phyloP scores from a whole-genome alignment of 2,329 filamentous ascomycete genomes.

The Calycina herbarum region DNA sequence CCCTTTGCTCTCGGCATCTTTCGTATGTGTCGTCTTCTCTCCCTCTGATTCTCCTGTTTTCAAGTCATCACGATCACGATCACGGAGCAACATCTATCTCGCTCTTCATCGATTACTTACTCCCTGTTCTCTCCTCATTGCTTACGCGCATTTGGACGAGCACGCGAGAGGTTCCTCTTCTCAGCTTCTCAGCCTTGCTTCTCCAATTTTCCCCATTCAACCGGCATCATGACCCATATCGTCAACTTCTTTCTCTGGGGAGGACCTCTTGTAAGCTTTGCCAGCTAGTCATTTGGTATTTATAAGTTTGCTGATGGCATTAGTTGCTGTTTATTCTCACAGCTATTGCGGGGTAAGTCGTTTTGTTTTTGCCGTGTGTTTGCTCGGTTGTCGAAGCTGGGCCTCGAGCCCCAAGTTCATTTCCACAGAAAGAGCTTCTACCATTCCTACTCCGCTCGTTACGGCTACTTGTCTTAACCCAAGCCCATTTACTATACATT shows the following conservation, averaged over 20 bases:
- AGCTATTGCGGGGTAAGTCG: constrained; percentile 32
- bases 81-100: neutral
- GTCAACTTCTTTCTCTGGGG: constrained; percentile 22
- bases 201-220: neutral
- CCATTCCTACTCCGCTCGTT: too few species aligned
- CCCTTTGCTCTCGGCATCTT: neutral
- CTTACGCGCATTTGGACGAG: neutral
- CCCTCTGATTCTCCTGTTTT: neutral
- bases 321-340: constrained; percentile 32
- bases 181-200: neutral
- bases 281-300: neutral
- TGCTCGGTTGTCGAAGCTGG: too few species aligned
- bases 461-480: neutral
- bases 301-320: constrained; percentile 16
- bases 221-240: constrained; percentile 18
- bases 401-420: too few species aligned
- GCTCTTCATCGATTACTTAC: neutral
- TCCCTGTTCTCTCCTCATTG: neutral
- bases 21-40: neutral
- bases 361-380: neutral
- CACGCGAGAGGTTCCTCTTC: neutral
- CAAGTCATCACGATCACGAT: neutral
- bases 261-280: constrained; percentile 29
- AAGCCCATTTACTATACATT: neutral
- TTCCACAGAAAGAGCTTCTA: neutral